Evolutionary conservation across 257 asterid genomes (phyloP), one percentile per base, ranked within the genome.

Genomic region (Avicennia marina): DNA sequence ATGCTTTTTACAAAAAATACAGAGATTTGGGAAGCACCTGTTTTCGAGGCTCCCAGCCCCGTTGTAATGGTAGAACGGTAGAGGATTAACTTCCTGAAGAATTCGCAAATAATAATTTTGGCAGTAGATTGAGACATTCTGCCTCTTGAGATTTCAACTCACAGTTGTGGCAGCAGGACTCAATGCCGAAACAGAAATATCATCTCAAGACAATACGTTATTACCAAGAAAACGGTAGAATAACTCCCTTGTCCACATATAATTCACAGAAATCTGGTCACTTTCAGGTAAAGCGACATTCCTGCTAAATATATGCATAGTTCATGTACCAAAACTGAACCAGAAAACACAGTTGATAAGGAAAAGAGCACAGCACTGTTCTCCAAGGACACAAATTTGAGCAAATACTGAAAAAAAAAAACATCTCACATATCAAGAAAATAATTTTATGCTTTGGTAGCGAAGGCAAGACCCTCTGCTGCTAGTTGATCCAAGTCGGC

Each of bases 401-500:
- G 40, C 5, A 32, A 13, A 31, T n/a, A n/a, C 8, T 42, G 49
- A 24, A 32, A 10, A 50, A 22, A 27, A 54, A 41, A 13, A 16
- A 29, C 13, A 19, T 19, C 16, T 15, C 15, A 16, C 10, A 29
- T 51, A 52, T 4, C 7, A 18, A 15, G 36, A 49, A 11, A 51
- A 13, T 20, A 15, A 12, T 55, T 60, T 87, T 71, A 88, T 46
- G 85, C 73, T 80, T 80, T 88, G 45, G 76, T 69, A 18, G 95
- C 96, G 67, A 89, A 89, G 41, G 67, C 1, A 46, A 89, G 78
- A 17, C 95, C 96, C 58, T 85, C 96, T 15, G 76, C 27, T 15
- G 85, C 82, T 53, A 89, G 80, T 65, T 77, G 64, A 18, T 81
- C 95, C 86, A 81, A 75, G 81, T 75, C 66, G 24, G 15, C 56